Conservation (phyloP, 768 basidiomycete genomes). For the Cyclocybe cylindracea region DNA sequence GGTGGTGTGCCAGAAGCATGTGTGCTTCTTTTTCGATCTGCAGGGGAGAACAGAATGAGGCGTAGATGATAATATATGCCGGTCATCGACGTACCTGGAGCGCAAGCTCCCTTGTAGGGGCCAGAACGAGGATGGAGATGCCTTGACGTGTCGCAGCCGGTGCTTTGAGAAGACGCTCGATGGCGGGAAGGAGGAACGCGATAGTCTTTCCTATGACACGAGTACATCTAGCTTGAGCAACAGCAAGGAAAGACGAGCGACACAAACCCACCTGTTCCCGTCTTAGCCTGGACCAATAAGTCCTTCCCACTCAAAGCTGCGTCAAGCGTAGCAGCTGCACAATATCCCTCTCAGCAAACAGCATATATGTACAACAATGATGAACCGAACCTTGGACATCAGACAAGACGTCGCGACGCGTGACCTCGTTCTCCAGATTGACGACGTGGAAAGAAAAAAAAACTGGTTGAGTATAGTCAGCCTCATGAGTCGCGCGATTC, state of each 20-base stretch:
- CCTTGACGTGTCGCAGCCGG: constrained; percentile 29
- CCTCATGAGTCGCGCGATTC: too few species aligned
- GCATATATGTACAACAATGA: background rate
- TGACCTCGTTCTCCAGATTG: too few species aligned
- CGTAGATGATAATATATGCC: constrained; percentile 32
- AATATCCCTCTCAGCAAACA: background rate
- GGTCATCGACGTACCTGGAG: constrained; percentile 55
- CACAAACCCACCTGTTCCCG: constrained; percentile 55
- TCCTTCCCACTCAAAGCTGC: constrained; percentile 41
- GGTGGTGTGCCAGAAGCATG: constrained; percentile 39
- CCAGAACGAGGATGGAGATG: constrained; percentile 65
- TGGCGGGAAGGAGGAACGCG: constrained; percentile 74
- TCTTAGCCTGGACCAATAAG: constrained; percentile 55
- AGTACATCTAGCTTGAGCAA: background rate
- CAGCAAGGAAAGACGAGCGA: background rate
- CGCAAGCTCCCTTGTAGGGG: constrained; percentile 76
- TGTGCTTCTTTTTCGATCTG: constrained; percentile 62
- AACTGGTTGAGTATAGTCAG: too few species aligned
- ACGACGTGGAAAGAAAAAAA: too few species aligned
- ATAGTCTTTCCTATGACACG: constrained; percentile 57
- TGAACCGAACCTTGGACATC: constrained; percentile 44
- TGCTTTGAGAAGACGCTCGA: constrained; percentile 55
- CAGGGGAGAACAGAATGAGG: constrained; percentile 29
- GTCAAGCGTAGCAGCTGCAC: constrained; percentile 39
- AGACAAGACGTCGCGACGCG: too few species aligned